phyloP scores from a whole-genome alignment of 2,329 filamentous ascomycete genomes.

The Aspergillus brasiliensis region DNA sequence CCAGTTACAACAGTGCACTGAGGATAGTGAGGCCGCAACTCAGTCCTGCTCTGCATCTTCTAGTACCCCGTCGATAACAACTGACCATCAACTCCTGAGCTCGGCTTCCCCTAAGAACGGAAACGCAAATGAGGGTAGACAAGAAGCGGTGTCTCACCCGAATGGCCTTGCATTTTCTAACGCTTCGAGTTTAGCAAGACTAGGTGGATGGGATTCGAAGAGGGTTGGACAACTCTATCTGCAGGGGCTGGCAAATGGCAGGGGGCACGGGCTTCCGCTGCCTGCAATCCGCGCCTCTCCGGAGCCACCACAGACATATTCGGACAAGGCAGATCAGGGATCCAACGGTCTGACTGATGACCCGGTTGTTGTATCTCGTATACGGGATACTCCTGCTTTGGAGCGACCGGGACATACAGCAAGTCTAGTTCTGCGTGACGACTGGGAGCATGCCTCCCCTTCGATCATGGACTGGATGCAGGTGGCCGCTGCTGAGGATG shows the following conservation, averaged over 20 bases:
- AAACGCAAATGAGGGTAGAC: constrained; percentile 43
- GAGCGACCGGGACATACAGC: constrained; percentile 38
- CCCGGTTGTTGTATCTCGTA: constrained; percentile 36
- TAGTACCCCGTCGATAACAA: constrained; percentile 43
- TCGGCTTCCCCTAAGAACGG: constrained; percentile 26
- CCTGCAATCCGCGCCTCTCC: constrained; percentile 25
- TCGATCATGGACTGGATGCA: constrained; percentile 54
- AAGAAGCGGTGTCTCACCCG: constrained; percentile 39
- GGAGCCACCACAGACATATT: constrained; percentile 21
- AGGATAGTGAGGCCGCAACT: constrained; percentile 32
- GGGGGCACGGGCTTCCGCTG: constrained; percentile 27
- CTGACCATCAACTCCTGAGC: constrained; percentile 23
- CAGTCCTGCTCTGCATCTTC: constrained; percentile 40
- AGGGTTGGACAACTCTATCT: constrained; percentile 59
- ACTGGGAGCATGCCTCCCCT: constrained; percentile 53
- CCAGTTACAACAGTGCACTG: constrained; percentile 29
- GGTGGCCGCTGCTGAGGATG: constrained; percentile 43
- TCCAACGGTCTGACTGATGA: constrained; percentile 38
- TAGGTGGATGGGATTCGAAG: constrained; percentile 57
- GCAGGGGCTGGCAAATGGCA: constrained; percentile 47
- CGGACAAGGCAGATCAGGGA: constrained; percentile 20
- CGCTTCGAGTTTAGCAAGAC: constrained; percentile 56
- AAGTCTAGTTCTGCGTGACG: constrained; percentile 48
- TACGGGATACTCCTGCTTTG: constrained; percentile 31
- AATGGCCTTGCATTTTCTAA: constrained; percentile 47